Percentiles rank a stretch among this genome's conserved stretches.
Evolutionary conservation across 2,329 filamentous ascomycete species (phyloP).

Genomic region (Botrytis deweyae): DNA sequence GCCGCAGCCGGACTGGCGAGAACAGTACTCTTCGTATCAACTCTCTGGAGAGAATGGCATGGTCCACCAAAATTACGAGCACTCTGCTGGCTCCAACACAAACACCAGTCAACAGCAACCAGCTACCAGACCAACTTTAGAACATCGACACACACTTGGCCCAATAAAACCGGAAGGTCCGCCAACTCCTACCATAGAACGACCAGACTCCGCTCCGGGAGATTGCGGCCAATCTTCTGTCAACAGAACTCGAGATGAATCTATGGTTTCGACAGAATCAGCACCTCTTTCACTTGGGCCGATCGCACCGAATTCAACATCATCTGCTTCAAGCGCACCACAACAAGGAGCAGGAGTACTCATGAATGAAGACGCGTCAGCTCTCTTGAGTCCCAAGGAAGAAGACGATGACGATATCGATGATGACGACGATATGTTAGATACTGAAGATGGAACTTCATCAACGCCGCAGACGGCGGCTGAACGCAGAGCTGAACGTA

Average conservation of each 20-base stretch:
- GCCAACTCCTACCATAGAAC: conserved; percentile 32
- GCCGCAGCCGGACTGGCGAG: conserved; percentile 42
- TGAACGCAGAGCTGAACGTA: conserved; percentile 56
- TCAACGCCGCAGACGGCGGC: conserved; percentile 51
- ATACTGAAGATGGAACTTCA: conserved; percentile 45
- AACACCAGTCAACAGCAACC: conserved; percentile 30
- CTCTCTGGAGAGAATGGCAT: conserved; percentile 36
- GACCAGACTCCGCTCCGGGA: conserved; percentile 38
- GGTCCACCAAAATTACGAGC: conserved; percentile 35
- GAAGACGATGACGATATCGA: conserved; percentile 39
- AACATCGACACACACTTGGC: conserved; percentile 38
- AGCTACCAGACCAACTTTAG: conserved; percentile 32
- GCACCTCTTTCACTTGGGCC: conserved; percentile 41
- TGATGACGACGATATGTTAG: conserved; percentile 58
- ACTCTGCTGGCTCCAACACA: conserved; percentile 32
- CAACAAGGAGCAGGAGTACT: conserved; percentile 39
- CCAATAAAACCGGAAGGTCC: conserved; percentile 33
- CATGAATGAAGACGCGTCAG: conserved; percentile 49
- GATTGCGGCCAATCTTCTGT: conserved; percentile 30
- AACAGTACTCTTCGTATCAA: conserved; percentile 39
- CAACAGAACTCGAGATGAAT: conserved; percentile 44
- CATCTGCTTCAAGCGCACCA: conserved; percentile 43
- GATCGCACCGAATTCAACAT: conserved; percentile 45
- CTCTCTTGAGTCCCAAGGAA: conserved; percentile 39
- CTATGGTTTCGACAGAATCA: conserved; percentile 44